Base-by-base conservation (phyloP, 2,329 filamentous ascomycete genomes). In the Neurospora sp. region DNA sequence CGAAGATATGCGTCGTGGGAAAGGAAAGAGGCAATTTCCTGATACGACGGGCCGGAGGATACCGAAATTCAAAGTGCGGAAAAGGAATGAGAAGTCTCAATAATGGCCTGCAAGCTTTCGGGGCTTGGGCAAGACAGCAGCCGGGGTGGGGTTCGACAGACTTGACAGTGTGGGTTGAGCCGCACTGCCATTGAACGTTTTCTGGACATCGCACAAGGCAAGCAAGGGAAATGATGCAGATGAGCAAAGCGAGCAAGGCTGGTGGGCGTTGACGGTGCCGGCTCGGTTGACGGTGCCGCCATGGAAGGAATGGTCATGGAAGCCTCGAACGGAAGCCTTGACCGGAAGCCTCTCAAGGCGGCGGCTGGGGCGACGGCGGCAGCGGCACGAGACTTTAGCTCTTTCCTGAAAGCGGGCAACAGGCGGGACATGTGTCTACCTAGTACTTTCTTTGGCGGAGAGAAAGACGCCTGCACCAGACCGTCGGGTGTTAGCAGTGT, bases 81-180 rank as follows among this genome's bases (percentile, higher is more conserved):
- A 73, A 74, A 67, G 66, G 68, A 69, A 67, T 71, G 46, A 62
- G 58, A 36, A 33, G 67, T 36, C 17, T 69, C 73, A 75, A 74
- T 73, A 75, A 74, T 74, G 39, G 43, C 23, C 71, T 75, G 74
- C 73, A 73, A 70, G 71, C 43, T 46, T 42, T 75, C 72, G 72
- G 74, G 68, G 38, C 17, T 62, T 62, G 52, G 23, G 52, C 28
- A 62, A 62, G 52, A 62, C 46, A 58, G 11, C 46, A 58, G 46
- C 46, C 46, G 23, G 46, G 46, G 5, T 33, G 19, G 46, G n/a
- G 19, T 58, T 6, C 19, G 46, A 58, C 52, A 62, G 52, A 33
- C 8, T 17, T 36, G 52, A 36, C 15, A 62, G 28, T 33, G 52
- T 36, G 28, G 52, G 15, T n/a, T 62, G 52, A 62, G 52, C 52